Conservation (phyloP, 2,329 filamentous ascomycete genomes). For the Acephala macrosclerotiorum region DNA sequence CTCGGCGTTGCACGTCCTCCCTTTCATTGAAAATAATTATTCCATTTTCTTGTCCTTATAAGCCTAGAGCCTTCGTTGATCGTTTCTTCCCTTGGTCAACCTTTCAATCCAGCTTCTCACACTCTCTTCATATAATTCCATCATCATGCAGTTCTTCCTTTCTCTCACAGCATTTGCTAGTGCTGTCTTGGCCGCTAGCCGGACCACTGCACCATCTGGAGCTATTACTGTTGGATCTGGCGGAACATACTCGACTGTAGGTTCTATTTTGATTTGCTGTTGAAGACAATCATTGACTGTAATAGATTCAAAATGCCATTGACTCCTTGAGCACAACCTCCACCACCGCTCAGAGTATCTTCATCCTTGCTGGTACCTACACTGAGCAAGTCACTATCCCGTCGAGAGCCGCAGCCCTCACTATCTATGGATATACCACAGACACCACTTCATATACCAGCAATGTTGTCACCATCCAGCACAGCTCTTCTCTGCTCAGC, state of each 20-base stretch:
- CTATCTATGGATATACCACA: constrained; percentile 60
- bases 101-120: constrained; percentile 10
- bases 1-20: background rate
- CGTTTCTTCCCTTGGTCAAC: background rate
- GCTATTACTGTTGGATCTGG: constrained; percentile 54
- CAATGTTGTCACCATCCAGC: constrained; percentile 57
- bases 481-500: constrained; percentile 50
- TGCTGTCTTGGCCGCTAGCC: constrained; percentile 39
- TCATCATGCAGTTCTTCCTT: constrained; percentile 40
- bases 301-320: constrained; percentile 56
- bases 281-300: constrained; percentile 14
- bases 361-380: constrained; percentile 64
- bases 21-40: background rate
- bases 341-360: constrained; percentile 57
- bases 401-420: constrained; percentile 53
- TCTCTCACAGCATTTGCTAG: constrained; percentile 36
- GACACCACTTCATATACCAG: constrained; percentile 53
- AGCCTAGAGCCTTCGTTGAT: background rate
- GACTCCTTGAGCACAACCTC: constrained; percentile 55
- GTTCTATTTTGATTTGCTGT: constrained; percentile 11
- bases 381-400: constrained; percentile 63
- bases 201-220: constrained; percentile 54
- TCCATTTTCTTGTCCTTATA: constrained; percentile 10
- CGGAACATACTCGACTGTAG: constrained; percentile 53
- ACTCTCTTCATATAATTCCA: constrained; percentile 15